Conservation (phyloP, 2,329 filamentous ascomycete species). For the Metarhizium humberi region DNA sequence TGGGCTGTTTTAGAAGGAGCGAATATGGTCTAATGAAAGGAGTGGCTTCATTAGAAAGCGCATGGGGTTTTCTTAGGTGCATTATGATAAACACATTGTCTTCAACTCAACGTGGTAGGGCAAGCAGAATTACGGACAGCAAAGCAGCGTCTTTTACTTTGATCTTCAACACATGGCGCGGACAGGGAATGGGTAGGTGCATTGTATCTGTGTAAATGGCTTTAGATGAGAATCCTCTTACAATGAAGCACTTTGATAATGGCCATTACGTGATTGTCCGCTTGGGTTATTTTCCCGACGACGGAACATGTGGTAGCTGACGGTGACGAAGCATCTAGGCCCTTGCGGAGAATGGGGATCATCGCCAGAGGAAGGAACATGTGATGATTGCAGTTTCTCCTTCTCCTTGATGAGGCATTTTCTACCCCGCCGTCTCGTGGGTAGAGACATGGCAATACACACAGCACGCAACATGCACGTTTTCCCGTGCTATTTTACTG, state of each 20-base stretch:
- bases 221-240: background rate
- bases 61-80: background rate
- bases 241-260: no score
- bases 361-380: no score
- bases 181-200: background rate
- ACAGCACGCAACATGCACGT: no score
- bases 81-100: background rate
- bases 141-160: background rate
- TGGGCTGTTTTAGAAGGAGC: constrained; percentile 65
- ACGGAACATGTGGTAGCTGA: no score
- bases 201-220: background rate
- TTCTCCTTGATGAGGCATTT: no score
- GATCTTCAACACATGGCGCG: constrained; percentile 4
- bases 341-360: no score
- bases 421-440: no score
- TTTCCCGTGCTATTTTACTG: no score
- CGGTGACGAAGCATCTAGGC: no score
- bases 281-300: no score
- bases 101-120: constrained; percentile 6
- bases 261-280: background rate
- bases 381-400: no score
- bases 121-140: background rate
- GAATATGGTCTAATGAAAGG: background rate
- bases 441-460: no score
- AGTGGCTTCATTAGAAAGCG: background rate